A percentile compares a stretch with the other conserved stretches of the same genome.
Evolutionary conservation across 2,329 filamentous ascomycete genomes (phyloP).

Genomic region (Aspergillus eucalypticola): DNA sequence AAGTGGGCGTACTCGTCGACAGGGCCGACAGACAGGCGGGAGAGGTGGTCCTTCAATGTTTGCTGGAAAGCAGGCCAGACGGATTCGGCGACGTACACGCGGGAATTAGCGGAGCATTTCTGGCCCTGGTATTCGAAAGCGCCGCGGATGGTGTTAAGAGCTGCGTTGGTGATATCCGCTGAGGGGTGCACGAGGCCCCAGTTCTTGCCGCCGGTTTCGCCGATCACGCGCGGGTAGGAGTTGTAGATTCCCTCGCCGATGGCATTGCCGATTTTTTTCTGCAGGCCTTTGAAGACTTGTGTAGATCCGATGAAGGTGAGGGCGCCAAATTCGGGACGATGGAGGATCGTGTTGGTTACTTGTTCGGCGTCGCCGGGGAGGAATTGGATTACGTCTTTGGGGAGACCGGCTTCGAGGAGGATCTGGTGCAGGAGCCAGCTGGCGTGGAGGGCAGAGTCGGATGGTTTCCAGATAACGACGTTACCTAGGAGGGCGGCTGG

Average conservation of each 20-base stretch:
- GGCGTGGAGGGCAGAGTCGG: constrained; percentile 77
- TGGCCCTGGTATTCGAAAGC: constrained; percentile 90
- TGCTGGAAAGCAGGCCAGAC: constrained; percentile 70
- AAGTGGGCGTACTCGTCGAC: constrained; percentile 70
- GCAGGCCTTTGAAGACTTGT: constrained; percentile 82
- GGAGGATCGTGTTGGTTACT: constrained; percentile 74
- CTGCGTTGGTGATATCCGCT: constrained; percentile 76
- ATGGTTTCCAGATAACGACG: constrained; percentile 94
- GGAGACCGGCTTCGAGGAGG: constrained; percentile 84
- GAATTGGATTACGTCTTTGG: constrained; percentile 86
- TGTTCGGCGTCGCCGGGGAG: constrained; percentile 82
- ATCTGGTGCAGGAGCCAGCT: constrained; percentile 90
- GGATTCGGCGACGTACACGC: constrained; percentile 74
- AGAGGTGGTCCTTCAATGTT: constrained; percentile 63
- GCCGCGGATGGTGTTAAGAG: constrained; percentile 76
- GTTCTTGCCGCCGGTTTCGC: constrained; percentile 91
- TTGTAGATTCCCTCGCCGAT: constrained; percentile 78
- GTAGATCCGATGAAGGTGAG: constrained; percentile 95
- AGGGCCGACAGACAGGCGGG: constrained; percentile 65
- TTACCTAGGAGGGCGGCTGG: constrained; percentile 87
- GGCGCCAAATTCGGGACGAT: constrained; percentile 76
- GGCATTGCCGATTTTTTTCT: constrained; percentile 78
- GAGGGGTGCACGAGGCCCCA: constrained; percentile 79
- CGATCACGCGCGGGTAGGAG: constrained; percentile 83
- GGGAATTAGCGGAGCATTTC: constrained; percentile 84